Percentiles rank a stretch among this genome's conserved stretches.
Conservation (phyloP, 768 basidiomycete genomes). For the Chalciporus piperatus region DNA sequence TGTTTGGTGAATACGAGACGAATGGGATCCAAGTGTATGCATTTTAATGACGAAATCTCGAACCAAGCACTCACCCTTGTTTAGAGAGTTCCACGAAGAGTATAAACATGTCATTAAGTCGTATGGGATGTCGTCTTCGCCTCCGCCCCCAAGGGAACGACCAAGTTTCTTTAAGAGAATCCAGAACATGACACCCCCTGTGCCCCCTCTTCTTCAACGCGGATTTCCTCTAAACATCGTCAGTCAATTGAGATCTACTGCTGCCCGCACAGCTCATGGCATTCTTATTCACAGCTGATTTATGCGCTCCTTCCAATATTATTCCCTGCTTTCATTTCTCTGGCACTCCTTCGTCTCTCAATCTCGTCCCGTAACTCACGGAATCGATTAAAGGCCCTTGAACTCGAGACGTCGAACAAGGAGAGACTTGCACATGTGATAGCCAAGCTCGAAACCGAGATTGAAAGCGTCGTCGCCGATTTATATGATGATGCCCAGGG, state of each 20-base stretch:
- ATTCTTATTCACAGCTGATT: conserved; percentile 40
- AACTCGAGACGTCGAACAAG: conserved; percentile 47
- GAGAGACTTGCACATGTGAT: conserved; percentile 57
- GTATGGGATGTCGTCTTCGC: conserved; percentile 43
- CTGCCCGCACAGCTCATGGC: not conserved
- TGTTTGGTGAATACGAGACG: conserved; percentile 52
- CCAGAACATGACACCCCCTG: conserved; percentile 38
- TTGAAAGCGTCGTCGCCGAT: conserved; percentile 63
- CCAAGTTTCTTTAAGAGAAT: conserved; percentile 44
- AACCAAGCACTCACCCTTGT: conserved; percentile 1
- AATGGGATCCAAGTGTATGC: conserved; percentile 65
- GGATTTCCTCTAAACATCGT: conserved; percentile 73
- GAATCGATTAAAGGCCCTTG: conserved; percentile 61
- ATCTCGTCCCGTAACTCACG: conserved; percentile 59
- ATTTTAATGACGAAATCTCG: conserved; percentile 1
- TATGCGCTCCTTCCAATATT: conserved; percentile 61
- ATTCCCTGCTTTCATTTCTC: conserved; percentile 54
- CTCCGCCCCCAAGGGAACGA: conserved; percentile 45
- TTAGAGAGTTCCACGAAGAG: conserved; percentile 54
- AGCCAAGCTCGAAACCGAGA: conserved; percentile 53
- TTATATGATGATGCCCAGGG: conserved; percentile 47
- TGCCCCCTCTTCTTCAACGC: conserved; percentile 60
- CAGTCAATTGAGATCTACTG: conserved; percentile 22
- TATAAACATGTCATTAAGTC: conserved; percentile 57
- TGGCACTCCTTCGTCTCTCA: conserved; percentile 55